A percentile compares a stretch with the other conserved stretches of the same genome.
phyloP scores from a whole-genome alignment of 208 protist genomes.

The Trypanosoma congolense region DNA sequence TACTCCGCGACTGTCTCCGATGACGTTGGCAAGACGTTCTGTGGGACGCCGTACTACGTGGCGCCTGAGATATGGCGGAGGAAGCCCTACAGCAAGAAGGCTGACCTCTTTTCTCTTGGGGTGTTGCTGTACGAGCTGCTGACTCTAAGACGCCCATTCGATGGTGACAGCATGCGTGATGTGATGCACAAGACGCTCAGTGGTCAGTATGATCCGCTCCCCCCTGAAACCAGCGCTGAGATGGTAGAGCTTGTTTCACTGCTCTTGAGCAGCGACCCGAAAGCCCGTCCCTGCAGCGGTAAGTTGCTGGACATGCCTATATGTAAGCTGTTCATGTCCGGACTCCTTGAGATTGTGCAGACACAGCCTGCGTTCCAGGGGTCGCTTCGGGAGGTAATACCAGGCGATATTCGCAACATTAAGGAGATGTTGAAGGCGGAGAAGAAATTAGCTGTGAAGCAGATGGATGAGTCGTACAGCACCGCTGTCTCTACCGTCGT shows the following conservation, averaged over 20 bases:
- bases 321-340: constrained; percentile 72
- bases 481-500: constrained; percentile 49
- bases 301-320: constrained; percentile 65
- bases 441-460: constrained; percentile 31
- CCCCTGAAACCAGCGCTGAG: constrained; percentile 50
- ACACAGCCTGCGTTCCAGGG: constrained; percentile 57
- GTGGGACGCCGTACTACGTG: constrained; percentile 88
- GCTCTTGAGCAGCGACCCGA: constrained; percentile 49
- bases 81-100: constrained; percentile 88
- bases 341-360: constrained; percentile 71
- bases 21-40: constrained; percentile 59
- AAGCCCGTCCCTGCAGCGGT: constrained; percentile 50
- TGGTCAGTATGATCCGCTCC: constrained; percentile 53
- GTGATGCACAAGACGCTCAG: constrained; percentile 73
- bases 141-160: constrained; percentile 76
- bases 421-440: constrained; percentile 53
- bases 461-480: constrained; percentile 56
- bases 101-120: constrained; percentile 87
- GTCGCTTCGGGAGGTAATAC: constrained; percentile 48
- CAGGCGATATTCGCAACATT: constrained; percentile 51
- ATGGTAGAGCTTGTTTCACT: constrained; percentile 57
- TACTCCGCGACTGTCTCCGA: constrained; percentile 56
- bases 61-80: constrained; percentile 88
- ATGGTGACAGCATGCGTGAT: constrained; percentile 71
- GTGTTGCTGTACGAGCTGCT: constrained; percentile 84